Conservation (phyloP, 257 asterid species). For the Eucommia ulmoides region DNA sequence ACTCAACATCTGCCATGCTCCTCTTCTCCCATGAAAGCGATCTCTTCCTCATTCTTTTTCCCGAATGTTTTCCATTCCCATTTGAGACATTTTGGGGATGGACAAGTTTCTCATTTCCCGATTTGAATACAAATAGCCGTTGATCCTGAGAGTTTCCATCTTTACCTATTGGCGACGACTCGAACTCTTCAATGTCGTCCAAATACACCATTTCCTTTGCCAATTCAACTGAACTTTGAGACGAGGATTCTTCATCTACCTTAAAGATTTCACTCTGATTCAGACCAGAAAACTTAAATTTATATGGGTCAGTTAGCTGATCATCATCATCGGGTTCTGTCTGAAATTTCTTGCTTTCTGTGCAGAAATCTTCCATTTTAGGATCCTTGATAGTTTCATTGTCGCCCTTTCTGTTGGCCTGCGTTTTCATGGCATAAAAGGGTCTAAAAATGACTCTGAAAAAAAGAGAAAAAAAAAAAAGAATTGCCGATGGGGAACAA, state of each 20-base stretch:
- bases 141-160: conserved; percentile 43
- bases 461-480: background rate
- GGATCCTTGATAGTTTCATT: no score
- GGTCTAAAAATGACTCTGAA: no score
- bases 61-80: conserved; percentile 8
- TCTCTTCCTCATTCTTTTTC: conserved; percentile 31
- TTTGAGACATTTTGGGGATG: background rate
- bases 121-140: conserved; percentile 51
- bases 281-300: background rate
- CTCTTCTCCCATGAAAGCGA: conserved; percentile 17
- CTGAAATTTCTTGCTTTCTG: conserved; percentile 6
- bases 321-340: conserved; percentile 4
- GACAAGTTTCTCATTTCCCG: background rate
- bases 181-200: conserved; percentile 63
- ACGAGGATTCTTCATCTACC: conserved; percentile 14
- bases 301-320: background rate
- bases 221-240: conserved; percentile 20
- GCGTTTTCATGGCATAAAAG: conserved; percentile 6
- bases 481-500: background rate
- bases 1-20: conserved; percentile 17
- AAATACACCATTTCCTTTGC: conserved; percentile 37
- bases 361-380: conserved; percentile 17
- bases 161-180: conserved; percentile 21
- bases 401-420: conserved; percentile 12
- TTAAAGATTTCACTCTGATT: background rate